A percentile compares a stretch with the other conserved stretches of the same genome.
Conservation (phyloP, 495 filamentous ascomycete genomes). For the Penicillium steckii region DNA sequence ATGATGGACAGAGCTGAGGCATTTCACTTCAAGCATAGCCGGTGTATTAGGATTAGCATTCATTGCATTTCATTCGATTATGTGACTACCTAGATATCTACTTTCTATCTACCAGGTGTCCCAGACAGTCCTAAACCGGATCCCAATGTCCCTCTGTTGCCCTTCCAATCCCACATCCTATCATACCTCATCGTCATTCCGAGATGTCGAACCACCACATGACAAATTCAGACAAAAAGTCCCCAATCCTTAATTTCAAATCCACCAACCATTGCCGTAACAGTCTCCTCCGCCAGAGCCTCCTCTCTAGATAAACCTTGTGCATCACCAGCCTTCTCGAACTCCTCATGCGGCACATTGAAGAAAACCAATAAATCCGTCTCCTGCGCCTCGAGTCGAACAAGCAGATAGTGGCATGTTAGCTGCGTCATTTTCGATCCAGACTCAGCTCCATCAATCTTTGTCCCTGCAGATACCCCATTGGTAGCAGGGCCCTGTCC, state of each 20-base stretch:
- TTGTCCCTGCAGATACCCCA: constrained; percentile 4
- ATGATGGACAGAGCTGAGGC: not conserved
- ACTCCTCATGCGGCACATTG: constrained; percentile 83
- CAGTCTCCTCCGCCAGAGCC: constrained; percentile 61
- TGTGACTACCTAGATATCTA: not conserved
- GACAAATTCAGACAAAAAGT: constrained; percentile 58
- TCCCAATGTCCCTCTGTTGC: too few relatives aligned
- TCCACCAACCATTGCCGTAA: constrained; percentile 61
- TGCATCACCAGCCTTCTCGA: constrained; percentile 44
- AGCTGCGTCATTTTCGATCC: constrained; percentile 22
- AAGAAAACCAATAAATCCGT: constrained; percentile 88
- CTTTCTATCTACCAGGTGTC: not conserved
- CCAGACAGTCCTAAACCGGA: too few relatives aligned
- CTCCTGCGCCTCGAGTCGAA: constrained; percentile 68
- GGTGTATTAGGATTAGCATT: not conserved
- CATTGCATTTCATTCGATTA: not conserved
- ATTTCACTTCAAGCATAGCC: not conserved
- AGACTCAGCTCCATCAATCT: constrained; percentile 17
- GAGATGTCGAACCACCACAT: not conserved
- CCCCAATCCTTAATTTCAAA: constrained; percentile 82
- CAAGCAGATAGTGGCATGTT: constrained; percentile 48
- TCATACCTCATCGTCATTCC: not conserved
- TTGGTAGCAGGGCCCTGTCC: constrained; percentile 5
- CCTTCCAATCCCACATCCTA: not conserved
- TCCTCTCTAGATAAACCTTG: constrained; percentile 51